Conservation (phyloP, 306 rosid genomes). For the Mimosa pudica region DNA sequence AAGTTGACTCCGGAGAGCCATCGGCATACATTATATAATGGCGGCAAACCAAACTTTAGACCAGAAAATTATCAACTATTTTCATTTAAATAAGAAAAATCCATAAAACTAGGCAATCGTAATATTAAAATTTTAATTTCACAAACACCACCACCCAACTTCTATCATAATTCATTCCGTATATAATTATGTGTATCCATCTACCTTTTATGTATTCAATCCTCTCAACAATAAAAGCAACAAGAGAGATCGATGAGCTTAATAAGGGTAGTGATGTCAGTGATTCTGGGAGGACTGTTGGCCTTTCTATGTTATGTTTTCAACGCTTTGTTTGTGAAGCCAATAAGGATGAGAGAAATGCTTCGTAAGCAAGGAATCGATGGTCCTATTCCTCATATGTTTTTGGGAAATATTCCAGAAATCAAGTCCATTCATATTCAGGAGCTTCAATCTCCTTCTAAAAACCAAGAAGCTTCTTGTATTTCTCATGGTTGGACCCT, state of each 20-base stretch:
- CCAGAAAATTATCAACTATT: no score
- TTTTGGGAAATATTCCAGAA: constrained; percentile 60
- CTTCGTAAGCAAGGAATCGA: constrained; percentile 64
- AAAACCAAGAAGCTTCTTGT: background rate
- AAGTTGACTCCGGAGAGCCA: no score
- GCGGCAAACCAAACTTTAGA: no score
- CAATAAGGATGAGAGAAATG: constrained; percentile 53
- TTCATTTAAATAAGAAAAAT: no score
- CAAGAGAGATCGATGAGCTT: background rate
- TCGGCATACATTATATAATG: no score
- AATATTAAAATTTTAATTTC: no score
- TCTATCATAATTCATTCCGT: no score
- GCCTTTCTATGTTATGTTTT: constrained; percentile 27
- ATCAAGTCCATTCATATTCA: constrained; percentile 43
- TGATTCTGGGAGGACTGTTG: constrained; percentile 40
- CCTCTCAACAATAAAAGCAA: no score
- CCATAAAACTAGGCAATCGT: no score
- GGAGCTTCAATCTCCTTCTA: constrained; percentile 11
- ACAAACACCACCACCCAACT: no score
- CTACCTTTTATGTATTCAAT: no score
- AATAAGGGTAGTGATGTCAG: constrained; percentile 1
- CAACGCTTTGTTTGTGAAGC: constrained; percentile 41
- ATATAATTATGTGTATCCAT: no score
- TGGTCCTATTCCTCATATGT: constrained; percentile 67
- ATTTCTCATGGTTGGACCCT: constrained; percentile 55